A percentile compares a stretch with the other conserved stretches of the same genome.
Conservation (phyloP, 1,139 yeast species). For the Insectozyma bohioensis region DNA sequence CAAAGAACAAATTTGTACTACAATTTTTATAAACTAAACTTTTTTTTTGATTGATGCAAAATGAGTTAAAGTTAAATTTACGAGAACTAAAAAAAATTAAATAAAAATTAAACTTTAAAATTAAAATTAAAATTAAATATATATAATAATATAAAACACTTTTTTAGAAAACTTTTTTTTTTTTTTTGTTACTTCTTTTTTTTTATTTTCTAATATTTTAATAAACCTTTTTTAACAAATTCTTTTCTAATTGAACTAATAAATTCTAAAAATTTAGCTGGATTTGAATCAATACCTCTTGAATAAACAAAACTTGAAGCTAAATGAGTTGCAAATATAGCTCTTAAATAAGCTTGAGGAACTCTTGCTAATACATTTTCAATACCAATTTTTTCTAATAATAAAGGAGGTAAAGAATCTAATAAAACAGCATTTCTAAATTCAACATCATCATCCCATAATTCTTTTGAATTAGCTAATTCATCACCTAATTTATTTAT, state of each 20-base stretch:
- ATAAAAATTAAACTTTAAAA: slow-evolving; percentile 5
- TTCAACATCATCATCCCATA: slow-evolving; percentile 78
- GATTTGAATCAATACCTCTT: slow-evolving; percentile 79
- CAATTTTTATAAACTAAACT: too few species aligned
- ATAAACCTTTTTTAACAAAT: slow-evolving; percentile 31
- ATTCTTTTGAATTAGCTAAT: slow-evolving; percentile 73
- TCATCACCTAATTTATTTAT: slow-evolving; percentile 91
- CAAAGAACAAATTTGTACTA: too few species aligned
- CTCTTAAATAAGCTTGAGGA: slow-evolving; percentile 84
- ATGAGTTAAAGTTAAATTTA: too few species aligned
- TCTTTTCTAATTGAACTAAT: slow-evolving; percentile 49
- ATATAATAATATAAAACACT: not conserved
- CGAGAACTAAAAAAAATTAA: too few species aligned
- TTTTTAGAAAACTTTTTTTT: not conserved
- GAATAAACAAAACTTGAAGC: slow-evolving; percentile 90
- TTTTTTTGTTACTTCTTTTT: not conserved
- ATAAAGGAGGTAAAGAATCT: slow-evolving; percentile 76
- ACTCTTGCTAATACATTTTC: slow-evolving; percentile 71
- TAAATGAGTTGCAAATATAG: slow-evolving; percentile 86
- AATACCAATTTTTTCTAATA: slow-evolving; percentile 74
- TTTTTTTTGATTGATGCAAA: too few species aligned
- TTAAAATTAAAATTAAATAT: slow-evolving; percentile 6
- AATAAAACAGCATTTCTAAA: slow-evolving; percentile 77
- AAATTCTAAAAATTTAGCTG: slow-evolving; percentile 79
- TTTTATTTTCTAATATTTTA: slow-evolving; percentile 15